These are phyloP conservation scores for Galerina sulciceps DNA, from an alignment of 768 basidiomycete genomes.

Conservation along the genomic window DNA sequence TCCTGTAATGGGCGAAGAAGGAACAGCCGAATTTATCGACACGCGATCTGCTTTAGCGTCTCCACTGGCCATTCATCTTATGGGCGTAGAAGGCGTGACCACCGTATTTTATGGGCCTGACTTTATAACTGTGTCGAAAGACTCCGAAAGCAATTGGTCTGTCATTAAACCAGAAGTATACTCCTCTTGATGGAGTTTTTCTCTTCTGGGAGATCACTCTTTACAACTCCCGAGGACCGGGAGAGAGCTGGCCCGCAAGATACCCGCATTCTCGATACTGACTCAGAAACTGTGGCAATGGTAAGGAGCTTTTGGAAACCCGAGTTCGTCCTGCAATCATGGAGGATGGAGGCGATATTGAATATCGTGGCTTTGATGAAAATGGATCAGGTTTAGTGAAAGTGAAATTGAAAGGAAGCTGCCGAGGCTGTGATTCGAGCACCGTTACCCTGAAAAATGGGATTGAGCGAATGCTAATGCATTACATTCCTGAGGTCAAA, in stretches of 20 bases:
- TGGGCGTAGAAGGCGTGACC: conserved; percentile 92
- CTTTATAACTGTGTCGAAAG: conserved; percentile 96
- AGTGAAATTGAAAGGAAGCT: conserved; percentile 95
- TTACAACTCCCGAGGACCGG: conserved; percentile 79
- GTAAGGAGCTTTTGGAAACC: conserved; percentile 97
- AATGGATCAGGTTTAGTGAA: conserved; percentile 78
- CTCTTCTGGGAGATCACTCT: conserved; percentile 86
- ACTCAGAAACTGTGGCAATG: conserved; percentile 98
- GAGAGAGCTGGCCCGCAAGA: conserved; percentile 90
- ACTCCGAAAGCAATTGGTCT: conserved; percentile 82
- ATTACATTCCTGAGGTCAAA: conserved; percentile 96
- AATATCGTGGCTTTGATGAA: conserved; percentile 90
- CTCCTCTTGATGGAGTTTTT: conserved; percentile 97
- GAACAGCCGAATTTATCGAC: conserved; percentile 94
- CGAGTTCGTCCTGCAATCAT: conserved; percentile 95
- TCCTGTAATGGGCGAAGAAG: conserved; percentile 83
- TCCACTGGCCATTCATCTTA: conserved; percentile 91
- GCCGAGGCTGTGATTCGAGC: conserved; percentile 92
- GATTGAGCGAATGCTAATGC: conserved; percentile 99
- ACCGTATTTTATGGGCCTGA: conserved; percentile 96
- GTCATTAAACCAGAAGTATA: conserved; percentile 97
- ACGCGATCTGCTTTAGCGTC: conserved; percentile 85
- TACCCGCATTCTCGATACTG: conserved; percentile 90
- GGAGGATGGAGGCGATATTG: conserved; percentile 99
- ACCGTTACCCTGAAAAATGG: conserved; percentile 95